Percentiles rank a stretch among this genome's conserved stretches.
Evolutionary conservation across 768 basidiomycete genomes (phyloP).

Genomic region (Boletales sp.): DNA sequence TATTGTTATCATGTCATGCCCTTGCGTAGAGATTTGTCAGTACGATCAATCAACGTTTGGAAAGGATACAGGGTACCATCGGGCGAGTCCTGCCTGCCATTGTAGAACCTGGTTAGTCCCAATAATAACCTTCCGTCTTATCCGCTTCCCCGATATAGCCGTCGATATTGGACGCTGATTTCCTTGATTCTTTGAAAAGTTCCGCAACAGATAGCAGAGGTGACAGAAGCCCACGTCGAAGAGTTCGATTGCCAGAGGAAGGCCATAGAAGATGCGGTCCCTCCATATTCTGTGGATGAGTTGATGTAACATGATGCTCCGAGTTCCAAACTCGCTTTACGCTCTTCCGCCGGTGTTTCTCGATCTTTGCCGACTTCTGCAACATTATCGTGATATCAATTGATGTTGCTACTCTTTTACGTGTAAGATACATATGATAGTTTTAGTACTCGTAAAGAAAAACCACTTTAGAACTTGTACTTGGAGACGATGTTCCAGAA

Average conservation of each 20-base stretch:
- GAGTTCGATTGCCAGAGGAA: conserved; percentile 7
- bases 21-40: conserved; percentile 6
- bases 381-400: not conserved
- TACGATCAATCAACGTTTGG: conserved; percentile 13
- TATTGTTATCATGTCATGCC: too few relatives aligned
- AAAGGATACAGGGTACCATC: conserved; percentile 11
- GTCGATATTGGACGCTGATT: not conserved
- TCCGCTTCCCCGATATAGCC: not conserved
- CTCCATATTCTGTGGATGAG: conserved; percentile 9
- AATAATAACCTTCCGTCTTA: not conserved
- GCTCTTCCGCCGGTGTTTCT: not conserved
- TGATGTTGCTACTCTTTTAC: not conserved
- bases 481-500: conserved; percentile 51
- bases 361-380: not conserved
- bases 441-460: not conserved
- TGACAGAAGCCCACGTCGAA: conserved; percentile 10
- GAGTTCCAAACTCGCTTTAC: too few relatives aligned
- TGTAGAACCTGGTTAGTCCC: conserved; percentile 5
- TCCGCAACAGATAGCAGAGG: conserved; percentile 8
- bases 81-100: conserved; percentile 12
- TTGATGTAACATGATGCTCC: conserved; percentile 6
- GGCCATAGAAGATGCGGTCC: not conserved
- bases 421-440: not conserved
- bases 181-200: not conserved
- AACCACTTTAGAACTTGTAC: conserved; percentile 25